phyloP scores from a whole-genome alignment of 1,284 basidiomycete species.

The Ustilago hordei region DNA sequence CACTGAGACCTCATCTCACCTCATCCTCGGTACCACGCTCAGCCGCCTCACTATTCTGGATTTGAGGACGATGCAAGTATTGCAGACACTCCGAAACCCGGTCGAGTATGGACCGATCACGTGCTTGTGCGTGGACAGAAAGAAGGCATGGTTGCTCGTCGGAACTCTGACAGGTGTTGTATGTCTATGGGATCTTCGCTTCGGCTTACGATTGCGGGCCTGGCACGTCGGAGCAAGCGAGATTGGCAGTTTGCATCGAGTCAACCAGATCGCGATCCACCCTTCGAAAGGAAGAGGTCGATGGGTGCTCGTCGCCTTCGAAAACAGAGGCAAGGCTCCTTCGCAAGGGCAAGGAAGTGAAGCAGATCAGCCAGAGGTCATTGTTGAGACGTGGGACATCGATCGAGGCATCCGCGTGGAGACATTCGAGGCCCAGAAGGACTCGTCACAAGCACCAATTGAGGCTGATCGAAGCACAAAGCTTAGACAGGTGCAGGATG shows the following conservation, averaged over 20 bases:
- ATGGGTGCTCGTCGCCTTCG: slow-evolving; percentile 87
- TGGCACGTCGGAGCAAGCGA: slow-evolving; percentile 77
- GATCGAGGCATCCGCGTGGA: slow-evolving; percentile 70
- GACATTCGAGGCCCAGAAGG: slow-evolving; percentile 48
- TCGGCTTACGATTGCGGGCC: slow-evolving; percentile 86
- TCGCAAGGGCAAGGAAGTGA: slow-evolving; percentile 2
- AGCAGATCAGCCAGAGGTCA: slow-evolving; percentile 23
- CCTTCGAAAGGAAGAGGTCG: slow-evolving; percentile 81
- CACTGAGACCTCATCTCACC: slow-evolving; percentile 61
- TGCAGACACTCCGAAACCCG: slow-evolving; percentile 84
- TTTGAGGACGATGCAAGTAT: slow-evolving; percentile 82
- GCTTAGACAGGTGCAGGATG: slow-evolving; percentile 14
- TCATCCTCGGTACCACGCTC: slow-evolving; percentile 86
- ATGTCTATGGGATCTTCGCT: slow-evolving; percentile 92
- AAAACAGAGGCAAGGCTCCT: slow-evolving; percentile 61
- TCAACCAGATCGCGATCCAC: slow-evolving; percentile 82
- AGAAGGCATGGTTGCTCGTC: slow-evolving; percentile 84
- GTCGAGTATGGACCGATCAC: slow-evolving; percentile 87
- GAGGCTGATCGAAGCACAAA: slow-evolving; percentile 14
- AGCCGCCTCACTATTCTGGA: slow-evolving; percentile 84
- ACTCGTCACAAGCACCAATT: background rate
- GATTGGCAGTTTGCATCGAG: slow-evolving; percentile 67
- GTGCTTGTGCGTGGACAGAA: slow-evolving; percentile 80
- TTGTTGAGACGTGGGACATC: slow-evolving; percentile 67
- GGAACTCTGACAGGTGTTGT: slow-evolving; percentile 87